Evolutionary conservation across 306 rosid genomes (phyloP).

Genomic region (Inga oerstediana): DNA sequence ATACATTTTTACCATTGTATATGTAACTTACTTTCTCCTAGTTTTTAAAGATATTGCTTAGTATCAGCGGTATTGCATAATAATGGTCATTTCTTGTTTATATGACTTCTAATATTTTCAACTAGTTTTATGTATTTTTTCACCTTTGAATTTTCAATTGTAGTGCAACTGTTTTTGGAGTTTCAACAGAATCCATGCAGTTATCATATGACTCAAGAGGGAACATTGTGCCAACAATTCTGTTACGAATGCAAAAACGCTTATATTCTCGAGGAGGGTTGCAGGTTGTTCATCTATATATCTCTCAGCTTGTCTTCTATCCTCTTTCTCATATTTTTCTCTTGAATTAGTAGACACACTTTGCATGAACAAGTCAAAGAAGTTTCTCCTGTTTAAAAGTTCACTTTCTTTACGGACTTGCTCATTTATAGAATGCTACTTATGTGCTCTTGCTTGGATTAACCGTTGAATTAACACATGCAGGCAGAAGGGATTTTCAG

Average conservation of each 20-base stretch:
- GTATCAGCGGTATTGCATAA: not conserved
- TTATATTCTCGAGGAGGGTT: conserved; percentile 84
- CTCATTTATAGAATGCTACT: conserved; percentile 1
- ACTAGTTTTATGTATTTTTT: conserved; percentile 25
- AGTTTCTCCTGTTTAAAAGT: not conserved
- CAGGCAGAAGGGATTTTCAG: conserved; percentile 96
- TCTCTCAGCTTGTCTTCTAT: conserved; percentile 5
- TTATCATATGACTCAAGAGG: conserved; percentile 87
- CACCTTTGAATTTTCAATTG: conserved; percentile 11
- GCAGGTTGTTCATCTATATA: conserved; percentile 52
- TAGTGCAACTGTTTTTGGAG: conserved; percentile 90
- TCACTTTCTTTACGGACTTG: not conserved
- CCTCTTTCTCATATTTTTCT: not conserved
- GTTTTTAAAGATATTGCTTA: too few species aligned
- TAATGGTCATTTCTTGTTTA: not conserved
- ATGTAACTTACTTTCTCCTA: too few species aligned
- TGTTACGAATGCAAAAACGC: conserved; percentile 76
- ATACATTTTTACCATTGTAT: too few species aligned
- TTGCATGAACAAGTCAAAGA: not conserved
- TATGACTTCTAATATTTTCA: not conserved
- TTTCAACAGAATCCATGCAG: conserved; percentile 94
- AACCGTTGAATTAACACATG: conserved; percentile 33
- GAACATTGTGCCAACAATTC: conserved; percentile 92
- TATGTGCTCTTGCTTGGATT: conserved; percentile 15
- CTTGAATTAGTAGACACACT: conserved; percentile 1